phyloP scores from a whole-genome alignment of 148 eudicot species.

The Vaccinium vitisidaea region DNA sequence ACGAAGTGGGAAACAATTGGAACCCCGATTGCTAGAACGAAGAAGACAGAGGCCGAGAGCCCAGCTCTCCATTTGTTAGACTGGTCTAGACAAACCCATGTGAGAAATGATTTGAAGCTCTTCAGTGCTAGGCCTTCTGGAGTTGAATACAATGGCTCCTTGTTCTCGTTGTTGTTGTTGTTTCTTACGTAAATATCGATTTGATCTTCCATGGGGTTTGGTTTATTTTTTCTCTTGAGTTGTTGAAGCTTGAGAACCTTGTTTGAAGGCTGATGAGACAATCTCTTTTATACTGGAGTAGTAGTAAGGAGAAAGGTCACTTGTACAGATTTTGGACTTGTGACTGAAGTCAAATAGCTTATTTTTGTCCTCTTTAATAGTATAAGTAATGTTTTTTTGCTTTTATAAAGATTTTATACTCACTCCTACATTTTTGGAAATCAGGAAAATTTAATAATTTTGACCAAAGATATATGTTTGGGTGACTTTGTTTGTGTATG shows the following conservation, averaged over 20 bases:
- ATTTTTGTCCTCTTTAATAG: too few species aligned
- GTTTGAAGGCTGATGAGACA: background rate
- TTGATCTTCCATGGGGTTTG: conserved; percentile 18
- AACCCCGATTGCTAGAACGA: conserved; percentile 51
- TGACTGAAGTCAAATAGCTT: too few species aligned
- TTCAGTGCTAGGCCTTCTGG: conserved; percentile 35
- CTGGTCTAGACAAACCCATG: conserved; percentile 72
- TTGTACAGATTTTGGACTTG: too few species aligned
- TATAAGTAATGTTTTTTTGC: too few species aligned
- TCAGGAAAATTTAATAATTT: too few species aligned
- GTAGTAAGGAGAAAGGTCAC: too few species aligned
- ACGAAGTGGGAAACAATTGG: conserved; percentile 62
- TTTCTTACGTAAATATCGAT: conserved; percentile 15
- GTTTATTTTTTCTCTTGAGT: background rate
- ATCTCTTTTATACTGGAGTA: background rate
- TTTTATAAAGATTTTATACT: too few species aligned
- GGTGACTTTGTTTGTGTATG: too few species aligned
- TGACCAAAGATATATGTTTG: too few species aligned
- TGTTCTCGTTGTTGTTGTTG: background rate
- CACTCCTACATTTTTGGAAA: too few species aligned
- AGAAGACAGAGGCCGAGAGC: conserved; percentile 67
- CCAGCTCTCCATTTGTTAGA: conserved; percentile 49
- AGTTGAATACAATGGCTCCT: conserved; percentile 14
- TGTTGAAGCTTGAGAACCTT: background rate
- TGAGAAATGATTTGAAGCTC: conserved; percentile 37